phyloP scores from a whole-genome alignment of 192 early-diverging fungal genomes.

The Podila epigama region DNA sequence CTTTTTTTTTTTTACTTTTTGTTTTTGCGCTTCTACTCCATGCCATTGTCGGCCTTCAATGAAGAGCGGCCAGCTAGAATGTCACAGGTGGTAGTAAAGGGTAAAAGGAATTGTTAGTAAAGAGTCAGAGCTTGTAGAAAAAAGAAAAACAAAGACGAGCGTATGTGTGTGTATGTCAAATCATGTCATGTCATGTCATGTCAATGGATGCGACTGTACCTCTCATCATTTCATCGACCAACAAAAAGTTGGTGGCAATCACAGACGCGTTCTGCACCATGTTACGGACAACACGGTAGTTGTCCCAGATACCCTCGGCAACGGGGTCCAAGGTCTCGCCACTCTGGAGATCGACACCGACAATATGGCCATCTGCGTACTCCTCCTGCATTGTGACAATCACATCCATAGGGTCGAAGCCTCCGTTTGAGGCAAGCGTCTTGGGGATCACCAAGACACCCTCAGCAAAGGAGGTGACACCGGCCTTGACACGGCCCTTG shows the following conservation, averaged over 20 bases:
- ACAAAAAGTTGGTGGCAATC: conserved; percentile 96
- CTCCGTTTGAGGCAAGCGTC: conserved; percentile 93
- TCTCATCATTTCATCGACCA: conserved; percentile 99
- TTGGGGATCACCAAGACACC: conserved; percentile 97
- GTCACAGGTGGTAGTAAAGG: not conserved
- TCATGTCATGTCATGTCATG: too few relatives aligned
- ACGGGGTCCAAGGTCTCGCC: conserved; percentile 94
- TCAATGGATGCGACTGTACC: too few relatives aligned
- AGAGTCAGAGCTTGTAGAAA: not conserved
- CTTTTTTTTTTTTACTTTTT: not conserved
- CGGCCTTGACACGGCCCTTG: conserved; percentile 95
- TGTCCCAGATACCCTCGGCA: conserved; percentile 96
- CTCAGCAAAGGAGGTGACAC: conserved; percentile 96
- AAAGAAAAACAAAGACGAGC: conserved; percentile 10
- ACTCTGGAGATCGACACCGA: conserved; percentile 92
- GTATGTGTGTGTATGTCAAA: too few relatives aligned
- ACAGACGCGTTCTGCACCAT: conserved; percentile 91
- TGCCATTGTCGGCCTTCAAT: conserved; percentile 40
- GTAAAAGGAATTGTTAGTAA: too few relatives aligned
- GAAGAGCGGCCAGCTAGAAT: conserved; percentile 39
- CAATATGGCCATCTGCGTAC: conserved; percentile 86
- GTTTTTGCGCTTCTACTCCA: conserved; percentile 25
- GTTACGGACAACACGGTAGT: conserved; percentile 96
- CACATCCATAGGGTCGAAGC: conserved; percentile 95
- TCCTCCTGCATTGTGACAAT: conserved; percentile 95